A percentile compares a stretch with the other conserved stretches of the same genome.
These are phyloP conservation scores for Apiotrichum porosum DNA, from an alignment of 1,284 basidiomycete species.

Conservation along the genomic window DNA sequence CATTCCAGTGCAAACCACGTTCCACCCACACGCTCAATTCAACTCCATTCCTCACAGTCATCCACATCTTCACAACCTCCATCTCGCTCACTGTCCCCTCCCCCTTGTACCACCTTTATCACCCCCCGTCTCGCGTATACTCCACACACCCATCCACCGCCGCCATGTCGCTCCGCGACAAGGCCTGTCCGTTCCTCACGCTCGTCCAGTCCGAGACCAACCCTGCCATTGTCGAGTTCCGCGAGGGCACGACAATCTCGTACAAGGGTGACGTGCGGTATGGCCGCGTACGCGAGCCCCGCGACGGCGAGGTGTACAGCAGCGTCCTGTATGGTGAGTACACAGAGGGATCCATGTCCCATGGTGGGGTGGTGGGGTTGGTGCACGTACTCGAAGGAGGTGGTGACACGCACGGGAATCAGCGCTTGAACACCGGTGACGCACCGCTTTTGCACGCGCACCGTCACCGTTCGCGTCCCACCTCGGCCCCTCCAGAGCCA, in stretches of 20 bases:
- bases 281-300: slow-evolving; percentile 27
- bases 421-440: neutral
- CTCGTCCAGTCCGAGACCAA: slow-evolving; percentile 19
- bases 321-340: slow-evolving; percentile 37
- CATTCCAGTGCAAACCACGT: too few species aligned
- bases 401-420: neutral
- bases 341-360: neutral
- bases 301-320: slow-evolving; percentile 32
- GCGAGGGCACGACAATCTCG: slow-evolving; percentile 16
- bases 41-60: neutral
- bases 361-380: too few species aligned
- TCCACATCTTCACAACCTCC: neutral
- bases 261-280: slow-evolving; percentile 23
- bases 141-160: neutral
- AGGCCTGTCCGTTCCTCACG: slow-evolving; percentile 34
- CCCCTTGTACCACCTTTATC: too few species aligned
- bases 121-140: too few species aligned
- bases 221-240: slow-evolving; percentile 26
- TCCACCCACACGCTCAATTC: too few species aligned
- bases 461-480: too few species aligned
- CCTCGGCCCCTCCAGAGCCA: too few species aligned
- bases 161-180: slow-evolving; percentile 39
- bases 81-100: too few species aligned
- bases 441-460: too few species aligned
- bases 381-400: neutral